Evolutionary conservation across 441 rosid species (phyloP).

Genomic region (Erodium moschatum): DNA sequence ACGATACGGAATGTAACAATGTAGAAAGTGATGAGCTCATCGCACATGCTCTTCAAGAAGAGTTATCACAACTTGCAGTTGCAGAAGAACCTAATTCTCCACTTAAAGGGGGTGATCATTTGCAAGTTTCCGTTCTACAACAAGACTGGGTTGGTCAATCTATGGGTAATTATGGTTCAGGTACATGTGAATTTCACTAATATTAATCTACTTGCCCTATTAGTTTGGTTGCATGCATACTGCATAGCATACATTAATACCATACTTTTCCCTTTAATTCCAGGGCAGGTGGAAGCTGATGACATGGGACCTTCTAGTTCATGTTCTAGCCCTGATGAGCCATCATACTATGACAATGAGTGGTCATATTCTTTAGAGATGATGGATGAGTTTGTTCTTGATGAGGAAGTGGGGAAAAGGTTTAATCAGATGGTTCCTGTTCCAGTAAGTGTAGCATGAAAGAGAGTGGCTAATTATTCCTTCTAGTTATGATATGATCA

Average conservation of each 20-base stretch:
- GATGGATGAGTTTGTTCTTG: conserved; percentile 37
- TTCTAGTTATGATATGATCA: neutral
- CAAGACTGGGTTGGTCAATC: conserved; percentile 35
- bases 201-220: neutral
- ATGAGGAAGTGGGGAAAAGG: conserved; percentile 53
- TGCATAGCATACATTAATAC: neutral
- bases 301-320: conserved; percentile 42
- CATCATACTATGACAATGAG: conserved; percentile 29
- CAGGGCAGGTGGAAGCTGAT: conserved; percentile 55
- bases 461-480: neutral
- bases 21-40: conserved; percentile 60
- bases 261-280: conserved; percentile 21
- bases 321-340: conserved; percentile 46
- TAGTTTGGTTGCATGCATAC: neutral
- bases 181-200: conserved; percentile 23
- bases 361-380: conserved; percentile 38
- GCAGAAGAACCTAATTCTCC: conserved; percentile 35
- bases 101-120: conserved; percentile 23
- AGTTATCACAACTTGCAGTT: conserved; percentile 54
- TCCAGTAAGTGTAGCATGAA: conserved; percentile 47
- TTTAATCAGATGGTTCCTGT: conserved; percentile 61
- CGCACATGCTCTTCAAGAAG: conserved; percentile 61
- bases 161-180: conserved; percentile 32
- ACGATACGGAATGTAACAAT: conserved; percentile 29
- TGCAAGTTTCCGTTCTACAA: conserved; percentile 22